Conservation (phyloP, 352 stramenopile genomes). For the Pythium myriotylum region DNA sequence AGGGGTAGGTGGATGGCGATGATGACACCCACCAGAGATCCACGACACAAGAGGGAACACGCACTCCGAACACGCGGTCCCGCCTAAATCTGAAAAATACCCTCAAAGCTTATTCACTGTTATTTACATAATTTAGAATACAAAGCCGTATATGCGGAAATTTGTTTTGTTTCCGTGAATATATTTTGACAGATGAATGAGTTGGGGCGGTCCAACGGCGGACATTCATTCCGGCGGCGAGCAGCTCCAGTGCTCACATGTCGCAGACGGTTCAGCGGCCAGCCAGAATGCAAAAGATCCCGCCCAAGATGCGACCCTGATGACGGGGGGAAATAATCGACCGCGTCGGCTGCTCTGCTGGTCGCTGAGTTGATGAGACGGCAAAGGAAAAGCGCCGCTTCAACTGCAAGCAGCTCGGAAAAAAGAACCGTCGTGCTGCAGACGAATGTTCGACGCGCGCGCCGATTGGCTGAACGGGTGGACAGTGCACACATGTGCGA, state of each 20-base stretch:
- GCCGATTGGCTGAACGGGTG: not conserved
- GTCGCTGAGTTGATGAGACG: not conserved
- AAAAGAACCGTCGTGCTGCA: not conserved
- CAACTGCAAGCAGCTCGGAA: not conserved
- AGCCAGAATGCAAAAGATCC: not conserved
- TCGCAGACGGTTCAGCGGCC: no score
- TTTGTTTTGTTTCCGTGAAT: no score
- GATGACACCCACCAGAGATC: conserved; percentile 11
- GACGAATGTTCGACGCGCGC: not conserved
- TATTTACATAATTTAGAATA: not conserved
- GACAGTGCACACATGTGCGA: not conserved
- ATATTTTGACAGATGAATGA: no score
- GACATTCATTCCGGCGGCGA: no score
- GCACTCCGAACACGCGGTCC: conserved; percentile 5
- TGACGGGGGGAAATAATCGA: no score
- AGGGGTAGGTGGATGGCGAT: conserved; percentile 5
- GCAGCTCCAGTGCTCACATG: no score
- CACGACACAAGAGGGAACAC: conserved; percentile 2
- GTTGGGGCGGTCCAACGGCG: no score
- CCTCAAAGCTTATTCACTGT: conserved; percentile 5
- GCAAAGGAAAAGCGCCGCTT: not conserved
- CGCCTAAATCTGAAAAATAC: not conserved
- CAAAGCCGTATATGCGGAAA: conserved; percentile 1
- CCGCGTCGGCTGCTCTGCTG: no score
- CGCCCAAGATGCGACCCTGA: no score